Evolutionary conservation across 2,329 filamentous ascomycete species (phyloP), one percentile per base, ranked within the genome.

Genomic region (Penicillium sp.): DNA sequence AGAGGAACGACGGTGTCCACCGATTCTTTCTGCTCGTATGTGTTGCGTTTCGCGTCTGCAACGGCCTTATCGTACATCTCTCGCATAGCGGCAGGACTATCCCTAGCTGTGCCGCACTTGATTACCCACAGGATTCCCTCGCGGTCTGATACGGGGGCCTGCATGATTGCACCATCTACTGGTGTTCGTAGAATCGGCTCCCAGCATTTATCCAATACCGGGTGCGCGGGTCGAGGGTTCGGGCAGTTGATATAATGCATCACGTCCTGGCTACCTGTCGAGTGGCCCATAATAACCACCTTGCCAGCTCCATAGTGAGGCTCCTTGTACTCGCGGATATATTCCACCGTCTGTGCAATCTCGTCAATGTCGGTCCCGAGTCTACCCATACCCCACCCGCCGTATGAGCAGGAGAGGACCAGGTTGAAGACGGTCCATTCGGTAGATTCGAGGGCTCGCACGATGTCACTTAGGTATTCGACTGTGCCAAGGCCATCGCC

Each of bases 61-160:
- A 70, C 66, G 4, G 68, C 70, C 3, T 69, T 63, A 1, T 72
- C 61, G 30, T 70, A 71, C 13, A 72, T 59, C 44, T 72, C 59
- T 12, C 63, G 66, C 68, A 70, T 70, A 13, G 65, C 56, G 1
- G 56, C 61, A 3, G 68, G 68, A 22, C 64, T 70, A 45, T 70
- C 63, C 37, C 68, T 60, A 9, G 54, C 63, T 2, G 68, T 70
- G 1, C 68, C 68, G 13, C 63, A 61, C 45, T 68, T 66, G 5
- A 76, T 42, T 22, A 62, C 62, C 56, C 70, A 76, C 56, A 86
- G 77, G 13, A 83, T 75, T 1, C 84, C 85, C 73, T 95, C 89
- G 24, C 91, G 83, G 73, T 96, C 92, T 1, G 87, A 91, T 1
- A 93, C 88, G 0, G 90, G 88, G 0, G 89, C 91, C 74, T 96